Conservation (phyloP, 2,329 filamentous ascomycete genomes). For the Waltergamsia citrina region DNA sequence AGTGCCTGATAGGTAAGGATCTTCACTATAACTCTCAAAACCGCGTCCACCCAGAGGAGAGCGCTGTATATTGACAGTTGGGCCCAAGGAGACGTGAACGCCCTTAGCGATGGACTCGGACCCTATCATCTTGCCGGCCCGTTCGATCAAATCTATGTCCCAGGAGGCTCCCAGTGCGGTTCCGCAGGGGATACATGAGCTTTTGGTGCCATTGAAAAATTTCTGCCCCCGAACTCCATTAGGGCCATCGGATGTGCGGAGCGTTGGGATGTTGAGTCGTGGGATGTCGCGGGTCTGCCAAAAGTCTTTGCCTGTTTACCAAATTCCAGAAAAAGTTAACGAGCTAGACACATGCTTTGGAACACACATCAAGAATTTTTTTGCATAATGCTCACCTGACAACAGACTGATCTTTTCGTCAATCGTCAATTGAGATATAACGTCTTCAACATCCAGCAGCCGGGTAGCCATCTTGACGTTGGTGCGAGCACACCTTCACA, state of each 20-base stretch:
- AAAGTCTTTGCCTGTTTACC: constrained; percentile 9
- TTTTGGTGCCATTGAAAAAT: constrained; percentile 16
- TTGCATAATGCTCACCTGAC: too few relatives aligned
- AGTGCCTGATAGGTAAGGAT: constrained; percentile 34
- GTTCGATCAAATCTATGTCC: constrained; percentile 45
- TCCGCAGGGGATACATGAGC: constrained; percentile 20
- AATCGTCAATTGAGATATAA: too few relatives aligned
- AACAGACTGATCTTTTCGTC: too few relatives aligned
- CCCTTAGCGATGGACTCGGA: constrained; percentile 48
- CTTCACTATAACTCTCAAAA: constrained; percentile 37
- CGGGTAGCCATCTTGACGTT: too few relatives aligned
- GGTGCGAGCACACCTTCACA: too few relatives aligned
- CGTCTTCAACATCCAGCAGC: too few relatives aligned
- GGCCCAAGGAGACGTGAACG: constrained; percentile 62
- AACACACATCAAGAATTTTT: too few relatives aligned
- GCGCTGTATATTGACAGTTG: constrained; percentile 41
- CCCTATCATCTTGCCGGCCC: constrained; percentile 49
- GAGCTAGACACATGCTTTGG: too few relatives aligned
- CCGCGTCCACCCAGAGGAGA: constrained; percentile 36
- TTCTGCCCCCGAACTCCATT: constrained; percentile 23
- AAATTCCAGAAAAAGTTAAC: too few relatives aligned
- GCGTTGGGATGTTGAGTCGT: constrained; percentile 3
- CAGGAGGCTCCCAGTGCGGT: constrained; percentile 49
- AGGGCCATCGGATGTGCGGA: constrained; percentile 15
- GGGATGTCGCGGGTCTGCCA: constrained; percentile 11